Base-by-base conservation (phyloP, 768 basidiomycete genomes). In the Suillus decipiens region DNA sequence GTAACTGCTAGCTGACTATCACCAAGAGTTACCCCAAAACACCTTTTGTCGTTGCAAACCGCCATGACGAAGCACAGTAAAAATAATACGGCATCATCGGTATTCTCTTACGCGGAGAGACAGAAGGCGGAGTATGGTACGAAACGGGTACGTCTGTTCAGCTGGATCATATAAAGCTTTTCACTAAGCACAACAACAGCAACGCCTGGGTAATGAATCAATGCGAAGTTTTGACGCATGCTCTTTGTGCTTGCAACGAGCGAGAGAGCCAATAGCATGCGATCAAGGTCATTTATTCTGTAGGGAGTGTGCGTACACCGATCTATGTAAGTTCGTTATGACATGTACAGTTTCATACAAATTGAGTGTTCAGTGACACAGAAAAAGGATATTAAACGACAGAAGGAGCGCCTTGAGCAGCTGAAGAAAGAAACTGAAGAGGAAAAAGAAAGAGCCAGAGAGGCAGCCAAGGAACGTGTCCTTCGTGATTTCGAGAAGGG, bases 191-290 rank as follows among this genome's bases (percentile, higher is more conserved):
- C 9, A 15, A 39, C 39, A 61, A 54, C 64, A 75, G 74, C 75
- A 75, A 76, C 74, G 72, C 53, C 43, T 76, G 72, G 95, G 95
- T 41, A 90, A 93, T 72, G 95, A 97, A 75, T 95, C 91, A 12
- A 93, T 96, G 90, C 87, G 94, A 43, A 85, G 85, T 59, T 95
- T 97, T 73, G 93, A 97, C 74, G 88, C 93, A 1, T 99, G 97
- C 72, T 83, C 90, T 6, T 83, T 97, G 15, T 99, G 96, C 74
- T 79, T 97, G 41, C 88, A 92, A 60, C 82, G 84, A 47, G 95
- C 93, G 6, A 80, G 92, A 55, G 90, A 95, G 59, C 94, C 96
- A 0, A 80, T 96, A 39, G 85, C 89, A 12, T 99, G 97, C 70
- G 69, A 78, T 24, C 84, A 92, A 58, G 97, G 97, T 0, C 97